Conservation (phyloP, 306 rosid genomes). For the Notholithocarpus densiflorus region DNA sequence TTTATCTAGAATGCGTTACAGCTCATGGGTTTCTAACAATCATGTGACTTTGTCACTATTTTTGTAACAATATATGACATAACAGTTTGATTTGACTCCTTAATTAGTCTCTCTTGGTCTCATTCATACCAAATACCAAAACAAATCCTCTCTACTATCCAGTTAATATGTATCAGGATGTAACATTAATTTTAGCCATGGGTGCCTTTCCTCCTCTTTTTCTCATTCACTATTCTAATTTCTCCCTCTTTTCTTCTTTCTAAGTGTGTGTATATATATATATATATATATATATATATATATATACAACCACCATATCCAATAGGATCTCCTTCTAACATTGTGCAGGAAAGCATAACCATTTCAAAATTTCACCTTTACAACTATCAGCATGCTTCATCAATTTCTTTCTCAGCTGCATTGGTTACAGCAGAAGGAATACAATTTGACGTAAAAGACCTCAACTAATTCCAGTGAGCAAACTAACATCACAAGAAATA, state of each 20-base stretch:
- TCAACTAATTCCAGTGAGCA: not conserved
- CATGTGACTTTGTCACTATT: not conserved
- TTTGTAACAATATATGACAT: not conserved
- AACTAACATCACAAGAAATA: not conserved
- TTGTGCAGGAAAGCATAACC: too few species aligned
- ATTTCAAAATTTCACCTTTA: too few species aligned
- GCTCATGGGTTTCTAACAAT: not conserved
- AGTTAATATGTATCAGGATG: too few species aligned
- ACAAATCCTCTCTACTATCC: not conserved
- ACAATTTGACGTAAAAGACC: not conserved
- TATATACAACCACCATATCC: not conserved
- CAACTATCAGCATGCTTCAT: not conserved
- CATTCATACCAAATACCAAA: not conserved
- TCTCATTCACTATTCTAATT: not conserved
- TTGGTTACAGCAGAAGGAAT: not conserved
- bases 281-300: too few species aligned
- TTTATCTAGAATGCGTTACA: not conserved
- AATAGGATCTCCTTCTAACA: not conserved
- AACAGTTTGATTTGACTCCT: not conserved
- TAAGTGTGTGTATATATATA: not conserved
- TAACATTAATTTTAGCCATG: too few species aligned
- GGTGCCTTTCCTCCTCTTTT: too few species aligned
- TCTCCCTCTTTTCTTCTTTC: not conserved
- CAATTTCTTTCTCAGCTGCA: not conserved
- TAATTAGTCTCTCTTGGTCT: not conserved